Evolutionary conservation across 805 yeast genomes (phyloP).

Genomic region (Debaryomyces tyrocola): DNA sequence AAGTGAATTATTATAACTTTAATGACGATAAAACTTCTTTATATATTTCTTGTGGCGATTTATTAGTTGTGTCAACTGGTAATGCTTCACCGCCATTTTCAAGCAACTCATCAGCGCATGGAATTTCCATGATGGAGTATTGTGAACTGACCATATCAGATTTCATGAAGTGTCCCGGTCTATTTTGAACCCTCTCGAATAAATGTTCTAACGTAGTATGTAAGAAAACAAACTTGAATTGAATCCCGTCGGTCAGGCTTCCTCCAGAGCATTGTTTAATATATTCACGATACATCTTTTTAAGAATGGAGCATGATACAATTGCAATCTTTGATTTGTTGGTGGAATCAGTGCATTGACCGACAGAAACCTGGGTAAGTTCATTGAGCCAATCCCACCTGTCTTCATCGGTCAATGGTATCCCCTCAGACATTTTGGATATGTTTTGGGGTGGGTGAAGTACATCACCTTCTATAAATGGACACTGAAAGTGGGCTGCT

Average conservation of each 20-base stretch:
- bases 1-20: too few species aligned
- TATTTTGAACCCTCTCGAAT: slow-evolving; percentile 54
- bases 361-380: slow-evolving; percentile 45
- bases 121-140: slow-evolving; percentile 71
- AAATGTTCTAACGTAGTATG: slow-evolving; percentile 64
- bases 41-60: slow-evolving; percentile 26
- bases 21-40: slow-evolving; percentile 13
- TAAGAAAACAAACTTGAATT: slow-evolving; percentile 64
- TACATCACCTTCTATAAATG: slow-evolving; percentile 83
- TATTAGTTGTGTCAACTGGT: slow-evolving; percentile 34
- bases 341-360: slow-evolving; percentile 27
- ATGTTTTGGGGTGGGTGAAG: slow-evolving; percentile 73
- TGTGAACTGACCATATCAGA: slow-evolving; percentile 81
- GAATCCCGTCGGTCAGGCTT: slow-evolving; percentile 22
- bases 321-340: slow-evolving; percentile 39
- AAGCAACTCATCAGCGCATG: slow-evolving; percentile 42
- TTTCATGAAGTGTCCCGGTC: slow-evolving; percentile 86
- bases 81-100: slow-evolving; percentile 37
- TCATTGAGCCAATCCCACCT: slow-evolving; percentile 84
- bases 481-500: slow-evolving; percentile 44
- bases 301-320: slow-evolving; percentile 85
- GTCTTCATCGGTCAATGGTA: slow-evolving; percentile 85
- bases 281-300: slow-evolving; percentile 66
- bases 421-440: slow-evolving; percentile 78
- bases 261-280: slow-evolving; percentile 41